A percentile compares a stretch with the other conserved stretches of the same genome.
phyloP scores from a whole-genome alignment of 371 early-diverging fungal genomes.

The Lichtheimia hyalospora region DNA sequence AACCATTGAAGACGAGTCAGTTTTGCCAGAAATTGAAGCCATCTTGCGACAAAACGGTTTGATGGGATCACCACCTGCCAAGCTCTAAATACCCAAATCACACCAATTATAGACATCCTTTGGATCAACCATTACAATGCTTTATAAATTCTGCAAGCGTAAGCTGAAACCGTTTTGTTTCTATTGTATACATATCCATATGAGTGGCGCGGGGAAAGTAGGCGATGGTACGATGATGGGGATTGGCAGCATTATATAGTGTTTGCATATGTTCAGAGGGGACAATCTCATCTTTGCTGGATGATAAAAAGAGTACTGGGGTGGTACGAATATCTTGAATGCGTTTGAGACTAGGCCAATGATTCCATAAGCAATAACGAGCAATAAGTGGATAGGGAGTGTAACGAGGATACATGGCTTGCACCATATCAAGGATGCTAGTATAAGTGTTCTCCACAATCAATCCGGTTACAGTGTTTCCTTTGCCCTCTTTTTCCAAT shows the following conservation, averaged over 20 bases:
- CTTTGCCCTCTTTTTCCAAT: too few relatives aligned
- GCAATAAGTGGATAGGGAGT: constrained; percentile 44
- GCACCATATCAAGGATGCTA: constrained; percentile 38
- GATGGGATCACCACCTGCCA: constrained; percentile 16
- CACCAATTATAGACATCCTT: neutral
- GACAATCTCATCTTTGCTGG: constrained; percentile 38
- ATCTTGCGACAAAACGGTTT: constrained; percentile 29
- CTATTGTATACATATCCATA: constrained; percentile 29
- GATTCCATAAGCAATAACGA: constrained; percentile 34
- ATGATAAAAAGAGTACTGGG: constrained; percentile 38
- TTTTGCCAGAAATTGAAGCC: constrained; percentile 56
- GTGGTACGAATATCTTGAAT: constrained; percentile 11
- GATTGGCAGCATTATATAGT: constrained; percentile 12
- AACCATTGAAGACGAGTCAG: constrained; percentile 80
- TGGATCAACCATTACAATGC: neutral
- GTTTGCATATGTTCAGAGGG: constrained; percentile 28
- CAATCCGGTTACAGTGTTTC: constrained; percentile 20
- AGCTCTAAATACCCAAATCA: constrained; percentile 6
- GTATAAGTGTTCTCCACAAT: constrained; percentile 51
- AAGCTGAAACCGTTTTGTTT: constrained; percentile 6
- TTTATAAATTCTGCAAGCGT: constrained; percentile 11
- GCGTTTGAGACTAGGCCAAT: constrained; percentile 31
- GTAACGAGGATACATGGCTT: constrained; percentile 36
- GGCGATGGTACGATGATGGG: constrained; percentile 5
- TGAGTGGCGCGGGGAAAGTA: constrained; percentile 24